phyloP scores from a whole-genome alignment of 164 flowering plant genomes.

The Liriodendron chinense region DNA sequence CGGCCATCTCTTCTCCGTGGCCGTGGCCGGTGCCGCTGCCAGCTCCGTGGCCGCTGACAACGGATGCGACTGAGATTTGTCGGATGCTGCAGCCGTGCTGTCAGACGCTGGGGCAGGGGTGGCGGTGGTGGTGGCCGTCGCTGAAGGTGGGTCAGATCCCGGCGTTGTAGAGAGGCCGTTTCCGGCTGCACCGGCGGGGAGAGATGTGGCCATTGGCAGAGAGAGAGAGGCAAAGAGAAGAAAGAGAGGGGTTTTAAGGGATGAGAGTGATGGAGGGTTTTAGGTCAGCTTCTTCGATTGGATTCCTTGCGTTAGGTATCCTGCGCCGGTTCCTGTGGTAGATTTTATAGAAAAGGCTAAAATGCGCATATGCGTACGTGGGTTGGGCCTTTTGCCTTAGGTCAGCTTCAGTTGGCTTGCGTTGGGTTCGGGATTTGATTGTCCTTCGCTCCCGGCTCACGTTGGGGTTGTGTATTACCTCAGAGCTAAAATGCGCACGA shows the following conservation, averaged over 20 bases:
- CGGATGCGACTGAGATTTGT: background rate
- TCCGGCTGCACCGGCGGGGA: conserved; percentile 7
- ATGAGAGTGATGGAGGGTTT: background rate
- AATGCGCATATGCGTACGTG: too few species aligned
- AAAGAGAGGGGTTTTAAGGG: background rate
- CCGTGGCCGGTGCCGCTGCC: conserved; percentile 2
- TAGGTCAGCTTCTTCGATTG: background rate
- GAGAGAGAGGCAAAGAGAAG: background rate
- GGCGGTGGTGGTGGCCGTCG: background rate
- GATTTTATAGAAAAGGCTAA: too few species aligned
- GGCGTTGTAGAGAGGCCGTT: conserved; percentile 1
- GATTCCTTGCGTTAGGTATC: too few species aligned
- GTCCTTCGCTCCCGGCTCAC: too few species aligned
- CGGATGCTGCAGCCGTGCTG: background rate
- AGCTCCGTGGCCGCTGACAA: background rate
- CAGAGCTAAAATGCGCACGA: too few species aligned
- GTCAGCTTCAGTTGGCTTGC: too few species aligned
- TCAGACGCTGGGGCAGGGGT: background rate
- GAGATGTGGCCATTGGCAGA: background rate
- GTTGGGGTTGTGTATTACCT: too few species aligned
- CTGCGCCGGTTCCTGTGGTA: too few species aligned
- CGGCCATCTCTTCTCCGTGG: conserved; percentile 55
- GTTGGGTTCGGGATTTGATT: too few species aligned
- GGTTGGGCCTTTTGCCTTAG: too few species aligned
- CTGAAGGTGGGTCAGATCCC: background rate